Evolutionary conservation across 768 basidiomycete genomes (phyloP).

Genomic region (Leccinum olivaceopallidum): DNA sequence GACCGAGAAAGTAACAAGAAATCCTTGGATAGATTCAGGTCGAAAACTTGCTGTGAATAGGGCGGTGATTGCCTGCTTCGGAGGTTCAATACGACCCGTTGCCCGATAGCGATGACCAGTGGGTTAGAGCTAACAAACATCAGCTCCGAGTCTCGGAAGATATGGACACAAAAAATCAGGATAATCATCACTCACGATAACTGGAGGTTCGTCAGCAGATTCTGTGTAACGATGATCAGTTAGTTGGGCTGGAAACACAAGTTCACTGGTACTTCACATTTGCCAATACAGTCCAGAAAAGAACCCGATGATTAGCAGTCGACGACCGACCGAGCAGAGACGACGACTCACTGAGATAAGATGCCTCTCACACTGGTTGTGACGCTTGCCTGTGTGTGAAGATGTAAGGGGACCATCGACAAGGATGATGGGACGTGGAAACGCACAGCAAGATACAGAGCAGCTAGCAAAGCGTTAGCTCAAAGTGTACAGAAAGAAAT

Average conservation of each 20-base stretch:
- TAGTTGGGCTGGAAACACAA: not conserved
- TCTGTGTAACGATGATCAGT: not conserved
- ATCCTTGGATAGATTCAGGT: not conserved
- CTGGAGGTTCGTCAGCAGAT: not conserved
- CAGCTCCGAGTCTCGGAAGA: not conserved
- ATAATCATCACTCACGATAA: not conserved
- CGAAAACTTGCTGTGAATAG: not conserved
- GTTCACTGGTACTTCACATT: not conserved
- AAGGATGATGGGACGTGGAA: not conserved
- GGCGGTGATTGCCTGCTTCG: not conserved
- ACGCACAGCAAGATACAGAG: not conserved
- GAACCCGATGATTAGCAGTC: not conserved
- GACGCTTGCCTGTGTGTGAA: not conserved
- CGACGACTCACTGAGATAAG: constrained; percentile 7
- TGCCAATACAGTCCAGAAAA: not conserved
- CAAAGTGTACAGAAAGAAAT: too few species aligned
- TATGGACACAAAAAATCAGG: not conserved
- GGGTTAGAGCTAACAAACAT: constrained; percentile 4
- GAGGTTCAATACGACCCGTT: constrained; percentile 21
- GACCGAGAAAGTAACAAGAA: too few species aligned
- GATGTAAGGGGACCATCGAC: not conserved
- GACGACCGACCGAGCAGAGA: not conserved
- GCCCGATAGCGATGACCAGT: constrained; percentile 11
- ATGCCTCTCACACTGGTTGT: not conserved
- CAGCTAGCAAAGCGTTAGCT: not conserved